Evolutionary conservation across 169 alveolate genomes (phyloP).

Genomic region (Cryptosporidium xiaoi): DNA sequence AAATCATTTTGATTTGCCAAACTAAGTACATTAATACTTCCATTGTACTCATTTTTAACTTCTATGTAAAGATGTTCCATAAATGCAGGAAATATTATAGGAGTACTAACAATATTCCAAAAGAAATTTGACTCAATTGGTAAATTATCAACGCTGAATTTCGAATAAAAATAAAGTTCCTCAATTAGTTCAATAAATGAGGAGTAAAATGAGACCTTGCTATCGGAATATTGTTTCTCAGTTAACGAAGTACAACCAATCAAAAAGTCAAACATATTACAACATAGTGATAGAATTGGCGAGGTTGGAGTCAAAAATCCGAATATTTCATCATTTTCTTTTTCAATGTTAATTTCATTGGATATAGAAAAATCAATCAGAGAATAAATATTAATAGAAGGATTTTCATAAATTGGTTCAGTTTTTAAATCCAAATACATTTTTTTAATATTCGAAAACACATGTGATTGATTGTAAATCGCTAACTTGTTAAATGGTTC

Average conservation of each 20-base stretch:
- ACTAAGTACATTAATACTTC: not conserved
- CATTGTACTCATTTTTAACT: not conserved
- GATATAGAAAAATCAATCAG: too few species aligned
- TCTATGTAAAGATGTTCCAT: conserved; percentile 9
- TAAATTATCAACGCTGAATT: not conserved
- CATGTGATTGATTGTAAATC: conserved; percentile 3
- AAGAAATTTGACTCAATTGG: not conserved
- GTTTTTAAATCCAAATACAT: too few species aligned
- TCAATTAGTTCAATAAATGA: conserved; percentile 50
- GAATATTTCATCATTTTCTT: not conserved
- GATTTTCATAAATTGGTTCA: too few species aligned
- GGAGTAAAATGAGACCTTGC: conserved; percentile 18
- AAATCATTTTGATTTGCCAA: not conserved
- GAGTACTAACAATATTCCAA: conserved; percentile 42
- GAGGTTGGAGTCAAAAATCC: conserved; percentile 45
- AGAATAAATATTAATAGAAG: too few species aligned
- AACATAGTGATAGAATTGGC: conserved; percentile 27
- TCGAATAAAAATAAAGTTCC: not conserved
- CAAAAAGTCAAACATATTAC: conserved; percentile 32
- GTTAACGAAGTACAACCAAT: conserved; percentile 57
- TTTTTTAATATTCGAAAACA: not conserved
- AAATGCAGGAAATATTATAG: conserved; percentile 52
- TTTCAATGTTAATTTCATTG: too few species aligned
- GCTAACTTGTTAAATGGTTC: conserved; percentile 48
- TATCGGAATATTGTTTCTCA: conserved; percentile 59